Conservation (phyloP, 2,329 filamentous ascomycete species). For the Talaromyces marneffei region DNA sequence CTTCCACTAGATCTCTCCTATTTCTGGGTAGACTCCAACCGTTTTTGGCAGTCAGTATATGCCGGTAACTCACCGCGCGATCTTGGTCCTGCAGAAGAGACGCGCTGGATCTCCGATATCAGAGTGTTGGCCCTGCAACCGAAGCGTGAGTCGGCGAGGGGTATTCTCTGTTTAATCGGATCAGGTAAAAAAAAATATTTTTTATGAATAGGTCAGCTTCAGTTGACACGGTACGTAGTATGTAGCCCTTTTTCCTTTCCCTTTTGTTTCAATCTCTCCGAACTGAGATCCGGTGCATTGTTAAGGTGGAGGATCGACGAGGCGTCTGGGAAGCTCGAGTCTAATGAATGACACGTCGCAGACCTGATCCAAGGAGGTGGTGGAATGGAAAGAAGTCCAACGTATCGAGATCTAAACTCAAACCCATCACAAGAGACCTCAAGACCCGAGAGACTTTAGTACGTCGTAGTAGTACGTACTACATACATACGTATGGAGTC, state of each 20-base stretch:
- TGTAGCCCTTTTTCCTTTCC: not conserved
- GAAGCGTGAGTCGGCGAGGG: conserved; percentile 11
- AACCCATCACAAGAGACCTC: not conserved
- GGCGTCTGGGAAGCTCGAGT: conserved; percentile 11
- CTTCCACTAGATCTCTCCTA: not conserved
- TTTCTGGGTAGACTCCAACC: conserved; percentile 1
- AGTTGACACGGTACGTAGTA: not conserved
- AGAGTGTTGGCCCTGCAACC: conserved; percentile 14
- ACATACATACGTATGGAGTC: conserved; percentile 3
- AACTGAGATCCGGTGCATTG: conserved; percentile 2
- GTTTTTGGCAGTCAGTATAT: conserved; percentile 3
- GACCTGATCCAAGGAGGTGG: conserved; percentile 9
- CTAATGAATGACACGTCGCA: conserved; percentile 18
- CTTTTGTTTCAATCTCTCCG: conserved; percentile 6
- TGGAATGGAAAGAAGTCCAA: conserved; percentile 4
- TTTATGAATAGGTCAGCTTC: not conserved
- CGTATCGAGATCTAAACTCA: conserved; percentile 5
- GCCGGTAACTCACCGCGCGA: not conserved
- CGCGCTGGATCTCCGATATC: conserved; percentile 8
- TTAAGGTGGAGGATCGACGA: conserved; percentile 12
- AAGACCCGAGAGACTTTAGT: not conserved
- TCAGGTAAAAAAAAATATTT: conserved; percentile 3
- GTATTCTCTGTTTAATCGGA: conserved; percentile 10
- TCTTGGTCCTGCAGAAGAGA: conserved; percentile 9
- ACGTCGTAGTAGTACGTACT: conserved; percentile 5